These are phyloP conservation scores for Limonium bicolor DNA, from an alignment of 148 eudicot species.

Conservation along the genomic window DNA sequence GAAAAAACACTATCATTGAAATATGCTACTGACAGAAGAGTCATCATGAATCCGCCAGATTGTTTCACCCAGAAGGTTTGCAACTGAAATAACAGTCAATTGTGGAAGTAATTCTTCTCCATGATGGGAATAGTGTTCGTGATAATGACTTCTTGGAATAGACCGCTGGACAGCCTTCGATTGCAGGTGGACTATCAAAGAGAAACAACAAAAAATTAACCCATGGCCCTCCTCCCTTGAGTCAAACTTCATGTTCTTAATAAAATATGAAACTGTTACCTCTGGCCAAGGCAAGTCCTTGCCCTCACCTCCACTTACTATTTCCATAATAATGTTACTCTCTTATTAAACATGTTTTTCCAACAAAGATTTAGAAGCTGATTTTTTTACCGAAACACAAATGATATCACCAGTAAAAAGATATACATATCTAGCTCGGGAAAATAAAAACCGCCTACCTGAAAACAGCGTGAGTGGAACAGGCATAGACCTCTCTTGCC, in stretches of 20 bases:
- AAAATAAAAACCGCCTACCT: no score
- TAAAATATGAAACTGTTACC: no score
- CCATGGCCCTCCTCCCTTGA: no score
- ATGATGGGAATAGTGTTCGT: conserved; percentile 48
- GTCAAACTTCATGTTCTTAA: no score
- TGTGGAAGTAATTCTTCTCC: conserved; percentile 50
- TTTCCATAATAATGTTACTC: no score
- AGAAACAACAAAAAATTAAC: not conserved
- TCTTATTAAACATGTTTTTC: no score
- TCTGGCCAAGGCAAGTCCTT: no score
- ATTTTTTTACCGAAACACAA: not conserved
- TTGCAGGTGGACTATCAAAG: conserved; percentile 48
- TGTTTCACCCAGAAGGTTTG: conserved; percentile 58
- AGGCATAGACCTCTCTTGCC: conserved; percentile 63
- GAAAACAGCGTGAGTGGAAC: conserved; percentile 62
- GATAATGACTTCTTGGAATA: conserved; percentile 52
- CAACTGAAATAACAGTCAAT: conserved; percentile 52
- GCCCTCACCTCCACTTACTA: no score
- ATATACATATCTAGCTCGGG: no score
- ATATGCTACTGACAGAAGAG: conserved; percentile 58
- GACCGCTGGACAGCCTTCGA: conserved; percentile 63
- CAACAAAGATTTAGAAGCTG: no score
- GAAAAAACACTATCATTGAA: conserved; percentile 33
- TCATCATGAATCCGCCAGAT: conserved; percentile 68
- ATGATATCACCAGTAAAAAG: conserved; percentile 1